phyloP scores from a whole-genome alignment of 345 rosid genomes.

The Aquilaria malaccensis region DNA sequence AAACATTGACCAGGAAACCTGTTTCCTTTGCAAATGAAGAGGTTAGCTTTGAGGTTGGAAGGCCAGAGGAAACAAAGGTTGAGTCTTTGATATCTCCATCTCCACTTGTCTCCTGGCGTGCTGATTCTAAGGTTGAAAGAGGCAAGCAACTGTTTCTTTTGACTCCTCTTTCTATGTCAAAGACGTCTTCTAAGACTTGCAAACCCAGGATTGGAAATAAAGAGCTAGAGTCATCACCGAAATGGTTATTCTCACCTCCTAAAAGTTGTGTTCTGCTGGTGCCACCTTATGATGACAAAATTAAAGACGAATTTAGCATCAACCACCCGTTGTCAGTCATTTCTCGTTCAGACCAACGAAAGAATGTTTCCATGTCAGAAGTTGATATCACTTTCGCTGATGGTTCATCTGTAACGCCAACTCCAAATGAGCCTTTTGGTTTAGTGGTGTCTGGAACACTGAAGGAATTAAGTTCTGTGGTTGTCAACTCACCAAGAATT shows the following conservation, averaged over 20 bases:
- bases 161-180: conserved; percentile 72
- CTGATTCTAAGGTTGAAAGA: conserved; percentile 46
- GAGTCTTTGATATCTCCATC: conserved; percentile 80
- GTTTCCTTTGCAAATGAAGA: conserved; percentile 22
- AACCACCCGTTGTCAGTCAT: too few relatives aligned
- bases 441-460: conserved; percentile 14
- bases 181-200: conserved; percentile 40
- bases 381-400: conserved; percentile 25
- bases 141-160: conserved; percentile 72
- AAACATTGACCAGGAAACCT: conserved; percentile 18
- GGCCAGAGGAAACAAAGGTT: conserved; percentile 47
- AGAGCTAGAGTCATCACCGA: conserved; percentile 53
- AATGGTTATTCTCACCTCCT: conserved; percentile 85
- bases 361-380: too few relatives aligned
- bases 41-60: conserved; percentile 35
- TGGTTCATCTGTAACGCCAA: conserved; percentile 21
- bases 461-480: conserved; percentile 17
- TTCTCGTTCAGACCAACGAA: too few relatives aligned
- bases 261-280: conserved; percentile 68
- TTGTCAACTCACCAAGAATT: conserved; percentile 34
- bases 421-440: conserved; percentile 28
- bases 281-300: conserved; percentile 22
- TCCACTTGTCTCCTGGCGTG: conserved; percentile 88
- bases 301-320: conserved; percentile 19
- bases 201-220: conserved; percentile 27